A percentile compares a stretch with the other conserved stretches of the same genome.
These are phyloP conservation scores for Xylaria sp. DNA, from an alignment of 2,329 filamentous ascomycete species.

Conservation along the genomic window DNA sequence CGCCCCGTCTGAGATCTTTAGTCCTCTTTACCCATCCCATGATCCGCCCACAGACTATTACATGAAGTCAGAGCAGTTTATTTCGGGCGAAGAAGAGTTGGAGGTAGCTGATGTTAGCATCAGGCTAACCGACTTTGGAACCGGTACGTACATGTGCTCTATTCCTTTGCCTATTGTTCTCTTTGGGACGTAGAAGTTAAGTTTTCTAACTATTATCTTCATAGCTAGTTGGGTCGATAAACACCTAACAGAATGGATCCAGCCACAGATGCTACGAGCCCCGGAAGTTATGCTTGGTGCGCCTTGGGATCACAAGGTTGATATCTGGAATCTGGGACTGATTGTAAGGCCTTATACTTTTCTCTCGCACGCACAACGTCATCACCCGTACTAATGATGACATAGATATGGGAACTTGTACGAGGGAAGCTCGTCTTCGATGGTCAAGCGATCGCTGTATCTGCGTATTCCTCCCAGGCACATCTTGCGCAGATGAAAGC, in stretches of 20 bases:
- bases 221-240: slow-evolving; percentile 7
- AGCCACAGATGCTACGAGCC: slow-evolving; percentile 7
- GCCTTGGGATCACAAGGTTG: slow-evolving; percentile 12
- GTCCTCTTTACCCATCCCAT: neutral
- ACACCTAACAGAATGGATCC: slow-evolving; percentile 8
- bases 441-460: neutral
- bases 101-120: slow-evolving; percentile 1
- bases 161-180: neutral
- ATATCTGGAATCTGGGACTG: slow-evolving; percentile 9
- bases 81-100: slow-evolving; percentile 9
- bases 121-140: slow-evolving; percentile 6
- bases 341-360: slow-evolving; percentile 7
- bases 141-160: slow-evolving; percentile 2
- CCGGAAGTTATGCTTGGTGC: slow-evolving; percentile 5
- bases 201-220: neutral
- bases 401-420: slow-evolving; percentile 9
- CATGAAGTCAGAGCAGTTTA: slow-evolving; percentile 1
- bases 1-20: slow-evolving; percentile 4
- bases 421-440: slow-evolving; percentile 3
- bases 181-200: neutral
- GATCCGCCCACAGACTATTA: slow-evolving; percentile 3
- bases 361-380: slow-evolving; percentile 1
- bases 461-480: slow-evolving; percentile 6
- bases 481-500: slow-evolving; percentile 15
- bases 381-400: slow-evolving; percentile 1